Percentiles rank a stretch among this genome's conserved stretches.
These are phyloP conservation scores for Trypanosoma brucei DNA, from an alignment of 208 protist species.

Conservation along the genomic window DNA sequence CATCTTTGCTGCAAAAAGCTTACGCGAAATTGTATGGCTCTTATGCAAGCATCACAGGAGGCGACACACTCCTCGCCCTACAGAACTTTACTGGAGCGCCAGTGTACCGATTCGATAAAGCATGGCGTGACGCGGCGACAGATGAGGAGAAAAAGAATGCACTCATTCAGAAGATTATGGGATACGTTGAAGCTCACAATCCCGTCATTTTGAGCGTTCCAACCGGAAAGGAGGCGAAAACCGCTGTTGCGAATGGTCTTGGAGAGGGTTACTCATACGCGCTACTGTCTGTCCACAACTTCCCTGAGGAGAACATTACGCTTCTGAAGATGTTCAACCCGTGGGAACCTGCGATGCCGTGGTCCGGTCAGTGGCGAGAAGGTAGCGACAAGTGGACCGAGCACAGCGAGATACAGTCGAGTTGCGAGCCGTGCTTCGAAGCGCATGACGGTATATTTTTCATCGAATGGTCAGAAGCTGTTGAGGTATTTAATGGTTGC, in stretches of 20 bases:
- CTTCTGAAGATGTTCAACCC: conserved; percentile 57
- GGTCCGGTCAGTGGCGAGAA: conserved; percentile 44
- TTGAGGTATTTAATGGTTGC: conserved; percentile 63
- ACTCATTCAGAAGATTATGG: conserved; percentile 25
- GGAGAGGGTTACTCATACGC: conserved; percentile 37
- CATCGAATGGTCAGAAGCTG: conserved; percentile 51
- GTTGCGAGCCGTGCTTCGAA: conserved; percentile 18
- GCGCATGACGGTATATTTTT: conserved; percentile 47
- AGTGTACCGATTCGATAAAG: conserved; percentile 11
- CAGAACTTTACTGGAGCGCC: conserved; percentile 33
- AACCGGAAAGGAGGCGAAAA: conserved; percentile 18
- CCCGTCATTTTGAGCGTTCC: conserved; percentile 34
- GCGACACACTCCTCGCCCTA: conserved; percentile 20
- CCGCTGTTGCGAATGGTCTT: conserved; percentile 24
- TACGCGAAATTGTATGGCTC: conserved; percentile 83
- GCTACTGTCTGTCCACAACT: conserved; percentile 16
- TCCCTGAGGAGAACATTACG: conserved; percentile 4
- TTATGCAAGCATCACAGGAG: conserved; percentile 53
- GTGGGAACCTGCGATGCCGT: conserved; percentile 39
- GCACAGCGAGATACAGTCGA: conserved; percentile 11
- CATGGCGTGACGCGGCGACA: conserved; percentile 25
- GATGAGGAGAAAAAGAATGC: conserved; percentile 8
- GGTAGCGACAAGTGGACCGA: conserved; percentile 26
- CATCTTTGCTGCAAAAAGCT: conserved; percentile 81
- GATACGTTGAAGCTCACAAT: conserved; percentile 13